Evolutionary conservation across 768 basidiomycete genomes (phyloP), one percentile per base, ranked within the genome.

Genomic region (Steccherinum ochraceum): DNA sequence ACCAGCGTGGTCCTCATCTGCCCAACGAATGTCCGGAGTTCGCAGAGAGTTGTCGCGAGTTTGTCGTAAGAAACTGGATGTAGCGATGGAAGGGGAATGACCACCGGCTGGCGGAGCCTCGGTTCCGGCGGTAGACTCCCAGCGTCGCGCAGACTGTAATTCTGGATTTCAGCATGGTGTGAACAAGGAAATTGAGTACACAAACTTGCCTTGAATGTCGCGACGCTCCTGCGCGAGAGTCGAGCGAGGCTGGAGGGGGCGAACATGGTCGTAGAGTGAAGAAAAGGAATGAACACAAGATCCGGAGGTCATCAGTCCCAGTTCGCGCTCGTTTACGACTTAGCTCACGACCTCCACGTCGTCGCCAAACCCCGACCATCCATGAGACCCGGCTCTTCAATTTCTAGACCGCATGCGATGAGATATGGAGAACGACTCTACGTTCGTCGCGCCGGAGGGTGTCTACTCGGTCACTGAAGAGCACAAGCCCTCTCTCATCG

Each of bases 391-490:
- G 42, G 45, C 46, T 39, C 5, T 5, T 19, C 41, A 19, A 43
- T 43, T 43, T 43, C 41, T 43, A 10, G 41, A 43, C 41, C 18
- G 7, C 55, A 48, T 56, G 61, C 56, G 51, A 60, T 58, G 59
- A 58, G 58, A 30, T 57, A 89, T 89, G 84, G 88, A 91, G 74
- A 87, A 78, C 75, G 88, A 89, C 49, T 77, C 79, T 53, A 86
- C 88, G 23, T 91, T 93, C 67, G 84, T 91, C 42, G 89, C 90
- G 26, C 90, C 90, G 48, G 90, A 93, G 67, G 90, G 90, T 58
- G 88, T 92, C 40, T 93, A 93, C 72, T 84, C 88, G 21, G 79
- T 90, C 64, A 89, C 85, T 16, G 90, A 92, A 59, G 91, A 92
- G 62, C 84, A 88, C 74, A 89, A 84, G 65, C 82, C 86, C 0